Conservation (phyloP, 805 yeast genomes). For the Candida odintsovae region DNA sequence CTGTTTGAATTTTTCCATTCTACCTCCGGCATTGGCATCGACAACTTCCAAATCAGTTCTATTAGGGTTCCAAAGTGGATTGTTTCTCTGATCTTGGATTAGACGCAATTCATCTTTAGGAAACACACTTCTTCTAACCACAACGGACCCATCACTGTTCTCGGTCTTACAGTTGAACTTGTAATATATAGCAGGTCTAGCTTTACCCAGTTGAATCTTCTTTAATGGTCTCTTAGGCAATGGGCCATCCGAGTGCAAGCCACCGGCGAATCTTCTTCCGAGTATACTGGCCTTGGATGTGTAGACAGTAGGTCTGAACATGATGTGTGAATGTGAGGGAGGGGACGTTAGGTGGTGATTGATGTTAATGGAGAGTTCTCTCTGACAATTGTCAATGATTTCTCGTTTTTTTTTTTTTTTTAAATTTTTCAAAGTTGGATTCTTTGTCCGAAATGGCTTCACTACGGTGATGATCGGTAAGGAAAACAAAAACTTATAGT, state of each 20-base stretch:
- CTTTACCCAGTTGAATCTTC: slow-evolving; percentile 71
- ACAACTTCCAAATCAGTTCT: slow-evolving; percentile 68
- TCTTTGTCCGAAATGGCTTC: not conserved
- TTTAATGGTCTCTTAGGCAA: slow-evolving; percentile 53
- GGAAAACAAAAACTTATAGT: not conserved
- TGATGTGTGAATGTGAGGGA: not conserved
- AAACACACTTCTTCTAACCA: slow-evolving; percentile 74
- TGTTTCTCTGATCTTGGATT: slow-evolving; percentile 84
- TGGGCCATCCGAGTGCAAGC: slow-evolving; percentile 16
- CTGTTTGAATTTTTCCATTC: slow-evolving; percentile 66
- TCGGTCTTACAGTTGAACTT: slow-evolving; percentile 88
- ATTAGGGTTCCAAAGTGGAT: slow-evolving; percentile 83
- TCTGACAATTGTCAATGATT: not conserved
- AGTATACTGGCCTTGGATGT: slow-evolving; percentile 1
- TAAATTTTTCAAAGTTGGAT: not conserved
- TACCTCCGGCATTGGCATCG: slow-evolving; percentile 83
- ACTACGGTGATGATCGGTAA: not conserved
- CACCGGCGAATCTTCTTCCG: slow-evolving; percentile 7
- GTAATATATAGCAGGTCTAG: slow-evolving; percentile 90
- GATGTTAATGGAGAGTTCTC: not conserved
- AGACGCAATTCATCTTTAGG: slow-evolving; percentile 84
- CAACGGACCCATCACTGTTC: slow-evolving; percentile 89
- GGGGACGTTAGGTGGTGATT: too few species aligned
- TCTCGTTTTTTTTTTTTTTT: not conserved
- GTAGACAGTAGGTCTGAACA: not conserved